Evolutionary conservation across 192 early-diverging fungal species (phyloP), one percentile per base, ranked within the genome.

Genomic region (Backusella westeae): DNA sequence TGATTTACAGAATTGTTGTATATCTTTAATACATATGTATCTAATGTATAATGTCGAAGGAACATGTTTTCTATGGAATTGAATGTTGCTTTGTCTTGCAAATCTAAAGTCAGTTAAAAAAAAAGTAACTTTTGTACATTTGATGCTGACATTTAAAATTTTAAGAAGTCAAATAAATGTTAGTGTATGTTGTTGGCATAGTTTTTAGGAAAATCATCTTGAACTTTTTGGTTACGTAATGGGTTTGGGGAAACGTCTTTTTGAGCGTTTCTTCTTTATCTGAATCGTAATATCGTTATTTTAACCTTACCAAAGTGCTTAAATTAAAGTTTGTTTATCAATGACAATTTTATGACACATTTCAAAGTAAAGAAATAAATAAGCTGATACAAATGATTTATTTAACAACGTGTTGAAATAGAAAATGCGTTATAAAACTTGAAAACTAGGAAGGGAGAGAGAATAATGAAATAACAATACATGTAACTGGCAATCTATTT

Each of bases 401-500:
- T 49, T 49, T 49, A 49, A 21, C 17, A 6, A 49, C 46, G 6
- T 49, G 46, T 19, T 49, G 17, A 4, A 7, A 49, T 19, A 49
- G 5, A 19, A 14, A 49, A 49, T 49, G 46, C 5, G 15, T n/a
- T 6, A 49, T 49, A 49, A 19, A 19, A n/a, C 19, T n/a, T 44
- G 42, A 44, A 17, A 44, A 17, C 6, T 0, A n/a, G 46, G 46
- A 7, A 14, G 12, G 42, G 12, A n/a, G 15, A 17, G 4, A 17
- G 14, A 44, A 44, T 5, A 14, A 21, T 56, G 53, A 56, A 2
- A 68, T 19, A 53, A 53, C 17, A 53, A 53, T 19, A 8, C 6
- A 3, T 10, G 9, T 26, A 56, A 63, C 26, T 12, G 9, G 19
- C 17, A 63, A 21, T 21, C 49, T 77, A 83, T 49, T 83, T 83